These are phyloP conservation scores for Cetradonia linearis DNA, from an alignment of 495 filamentous ascomycete genomes.

Conservation along the genomic window DNA sequence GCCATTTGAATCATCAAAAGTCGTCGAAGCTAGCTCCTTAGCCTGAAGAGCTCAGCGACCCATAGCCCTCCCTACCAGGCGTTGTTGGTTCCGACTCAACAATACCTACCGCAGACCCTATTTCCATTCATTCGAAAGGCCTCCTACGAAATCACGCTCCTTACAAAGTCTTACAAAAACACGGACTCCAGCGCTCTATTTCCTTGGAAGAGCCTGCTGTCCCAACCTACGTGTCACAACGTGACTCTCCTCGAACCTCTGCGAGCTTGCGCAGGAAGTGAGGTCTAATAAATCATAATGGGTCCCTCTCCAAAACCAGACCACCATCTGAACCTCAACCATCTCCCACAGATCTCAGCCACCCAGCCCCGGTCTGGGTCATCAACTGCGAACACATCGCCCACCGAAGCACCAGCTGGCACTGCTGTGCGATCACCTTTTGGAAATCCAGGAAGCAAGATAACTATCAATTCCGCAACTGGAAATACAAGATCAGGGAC, in stretches of 20 bases:
- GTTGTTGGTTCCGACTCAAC: neutral
- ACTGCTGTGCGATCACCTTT: constrained; percentile 65
- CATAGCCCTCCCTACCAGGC: neutral
- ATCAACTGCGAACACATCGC: constrained; percentile 78
- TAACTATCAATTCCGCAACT: constrained; percentile 55
- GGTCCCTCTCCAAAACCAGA: constrained; percentile 61
- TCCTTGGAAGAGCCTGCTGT: neutral
- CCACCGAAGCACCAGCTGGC: constrained; percentile 66
- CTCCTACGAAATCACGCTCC: constrained; percentile 8
- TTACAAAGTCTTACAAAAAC: neutral
- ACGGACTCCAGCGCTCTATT: constrained; percentile 2
- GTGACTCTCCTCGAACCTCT: constrained; percentile 5
- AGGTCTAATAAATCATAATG: constrained; percentile 54
- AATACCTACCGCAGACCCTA: neutral
- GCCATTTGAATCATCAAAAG: neutral
- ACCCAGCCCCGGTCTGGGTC: constrained; percentile 70
- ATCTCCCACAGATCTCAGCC: constrained; percentile 61
- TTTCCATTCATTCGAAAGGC: neutral
- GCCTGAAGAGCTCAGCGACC: neutral
- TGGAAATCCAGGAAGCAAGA: constrained; percentile 53
- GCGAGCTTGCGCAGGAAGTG: neutral
- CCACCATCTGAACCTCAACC: constrained; percentile 66
- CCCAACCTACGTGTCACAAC: constrained; percentile 9
- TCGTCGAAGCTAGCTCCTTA: neutral
- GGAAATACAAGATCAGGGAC: constrained; percentile 73